Evolutionary conservation across 495 filamentous ascomycete species (phyloP).

Genomic region (Aspergillus mulundensis): DNA sequence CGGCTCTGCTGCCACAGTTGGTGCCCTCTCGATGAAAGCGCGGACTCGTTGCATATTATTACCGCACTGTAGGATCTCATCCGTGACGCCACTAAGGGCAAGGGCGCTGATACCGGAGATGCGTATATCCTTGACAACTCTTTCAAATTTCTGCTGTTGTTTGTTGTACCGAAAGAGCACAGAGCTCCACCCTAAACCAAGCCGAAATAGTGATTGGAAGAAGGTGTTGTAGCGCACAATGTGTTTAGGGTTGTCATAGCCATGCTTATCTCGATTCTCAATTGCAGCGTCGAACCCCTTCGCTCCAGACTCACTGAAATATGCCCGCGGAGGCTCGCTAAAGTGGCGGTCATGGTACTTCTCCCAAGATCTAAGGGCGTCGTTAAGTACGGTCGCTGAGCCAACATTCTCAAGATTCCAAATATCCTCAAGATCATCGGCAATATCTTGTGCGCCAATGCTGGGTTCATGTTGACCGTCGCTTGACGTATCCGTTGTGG

Average conservation of each 20-base stretch:
- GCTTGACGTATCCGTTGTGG: conserved; percentile 28
- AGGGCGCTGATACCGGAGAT: conserved; percentile 65
- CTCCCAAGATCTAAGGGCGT: conserved; percentile 69
- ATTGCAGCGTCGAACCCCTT: conserved; percentile 67
- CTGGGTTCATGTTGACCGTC: conserved; percentile 21
- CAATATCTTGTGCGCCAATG: conserved; percentile 10
- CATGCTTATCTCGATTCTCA: conserved; percentile 21
- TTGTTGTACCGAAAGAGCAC: conserved; percentile 69
- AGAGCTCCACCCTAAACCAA: conserved; percentile 79
- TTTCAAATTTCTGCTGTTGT: conserved; percentile 53
- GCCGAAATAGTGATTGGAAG: conserved; percentile 58
- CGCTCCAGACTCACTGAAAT: conserved; percentile 75
- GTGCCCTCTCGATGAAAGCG: conserved; percentile 48
- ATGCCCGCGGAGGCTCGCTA: conserved; percentile 49
- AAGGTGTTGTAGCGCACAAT: conserved; percentile 45
- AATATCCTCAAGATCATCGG: conserved; percentile 41
- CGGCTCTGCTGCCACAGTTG: conserved; percentile 24
- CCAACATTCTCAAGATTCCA: conserved; percentile 46
- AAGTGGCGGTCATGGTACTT: conserved; percentile 47
- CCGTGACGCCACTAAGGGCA: conserved; percentile 53
- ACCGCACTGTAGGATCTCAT: conserved; percentile 63
- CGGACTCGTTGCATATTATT: conserved; percentile 58
- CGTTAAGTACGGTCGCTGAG: conserved; percentile 10
- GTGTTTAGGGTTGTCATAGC: conserved; percentile 12
- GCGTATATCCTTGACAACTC: conserved; percentile 49